Evolutionary conservation across 331 rosid species (phyloP).

Genomic region (Quercus phellos): DNA sequence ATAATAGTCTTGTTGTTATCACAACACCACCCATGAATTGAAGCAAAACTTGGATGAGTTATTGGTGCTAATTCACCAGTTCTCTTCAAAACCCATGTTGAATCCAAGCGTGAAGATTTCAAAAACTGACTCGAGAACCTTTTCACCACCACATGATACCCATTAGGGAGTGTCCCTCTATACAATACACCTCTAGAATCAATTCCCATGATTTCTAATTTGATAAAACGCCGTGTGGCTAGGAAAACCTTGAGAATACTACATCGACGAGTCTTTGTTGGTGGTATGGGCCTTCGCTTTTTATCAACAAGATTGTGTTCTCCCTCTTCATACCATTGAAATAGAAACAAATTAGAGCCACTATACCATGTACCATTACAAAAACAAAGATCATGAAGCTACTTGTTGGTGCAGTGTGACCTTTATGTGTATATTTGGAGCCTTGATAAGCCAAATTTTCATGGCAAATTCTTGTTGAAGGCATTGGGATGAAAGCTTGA

Average conservation of each 20-base stretch:
- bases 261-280: neutral
- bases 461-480: neutral
- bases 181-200: neutral
- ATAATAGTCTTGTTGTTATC: neutral
- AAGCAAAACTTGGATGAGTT: neutral
- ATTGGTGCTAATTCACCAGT: neutral
- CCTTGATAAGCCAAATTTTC: neutral
- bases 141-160: neutral
- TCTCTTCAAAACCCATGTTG: neutral
- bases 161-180: neutral
- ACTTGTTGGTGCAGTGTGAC: neutral
- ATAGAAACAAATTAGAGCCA: neutral
- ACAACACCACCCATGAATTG: slow-evolving; percentile 9
- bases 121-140: neutral
- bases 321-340: neutral
- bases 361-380: neutral
- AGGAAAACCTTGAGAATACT: neutral
- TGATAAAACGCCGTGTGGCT: neutral
- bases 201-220: neutral
- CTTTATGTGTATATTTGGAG: neutral
- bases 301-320: neutral
- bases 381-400: slow-evolving; percentile 12
- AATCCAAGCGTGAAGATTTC: no score
- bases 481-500: neutral
- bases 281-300: neutral